phyloP scores from a whole-genome alignment of 345 rosid species.

The Lepidium didymum region DNA sequence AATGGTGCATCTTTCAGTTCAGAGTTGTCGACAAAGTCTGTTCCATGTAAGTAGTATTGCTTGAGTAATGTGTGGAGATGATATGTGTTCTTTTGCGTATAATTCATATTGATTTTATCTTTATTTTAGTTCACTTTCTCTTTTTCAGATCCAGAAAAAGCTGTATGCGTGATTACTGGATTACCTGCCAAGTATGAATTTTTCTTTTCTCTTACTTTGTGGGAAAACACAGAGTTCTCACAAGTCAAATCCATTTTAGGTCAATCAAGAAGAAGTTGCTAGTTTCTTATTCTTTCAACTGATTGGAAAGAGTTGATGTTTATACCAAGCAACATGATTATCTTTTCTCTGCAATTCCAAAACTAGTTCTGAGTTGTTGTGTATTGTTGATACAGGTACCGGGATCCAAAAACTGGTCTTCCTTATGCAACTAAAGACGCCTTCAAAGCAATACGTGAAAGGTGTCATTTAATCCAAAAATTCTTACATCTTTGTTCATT shows the following conservation, averaged over 20 bases:
- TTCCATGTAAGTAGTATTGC: constrained; percentile 48
- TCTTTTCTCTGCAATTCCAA: not conserved
- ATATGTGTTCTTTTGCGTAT: not conserved
- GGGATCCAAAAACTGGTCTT: constrained; percentile 89
- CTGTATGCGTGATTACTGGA: constrained; percentile 78
- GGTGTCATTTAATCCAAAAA: constrained; percentile 32
- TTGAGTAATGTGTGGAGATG: not conserved
- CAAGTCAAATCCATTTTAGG: not conserved
- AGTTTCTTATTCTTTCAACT: not conserved
- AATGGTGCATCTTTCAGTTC: constrained; percentile 75
- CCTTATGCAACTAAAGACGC: constrained; percentile 86
- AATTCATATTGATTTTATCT: not conserved
- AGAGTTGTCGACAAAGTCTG: constrained; percentile 40
- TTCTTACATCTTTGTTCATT: not conserved
- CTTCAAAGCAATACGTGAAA: constrained; percentile 70
- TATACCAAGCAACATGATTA: not conserved
- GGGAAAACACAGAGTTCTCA: not conserved
- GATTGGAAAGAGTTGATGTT: not conserved
- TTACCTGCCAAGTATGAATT: constrained; percentile 84
- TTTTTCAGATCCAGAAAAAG: constrained; percentile 73
- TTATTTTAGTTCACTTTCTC: constrained; percentile 6
- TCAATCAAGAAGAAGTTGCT: not conserved
- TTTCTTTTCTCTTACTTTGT: not conserved
- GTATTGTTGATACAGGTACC: constrained; percentile 46
- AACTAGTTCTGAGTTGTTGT: not conserved